Conservation (phyloP, 208 protist species). For the Leishmania lainsoni region DNA sequence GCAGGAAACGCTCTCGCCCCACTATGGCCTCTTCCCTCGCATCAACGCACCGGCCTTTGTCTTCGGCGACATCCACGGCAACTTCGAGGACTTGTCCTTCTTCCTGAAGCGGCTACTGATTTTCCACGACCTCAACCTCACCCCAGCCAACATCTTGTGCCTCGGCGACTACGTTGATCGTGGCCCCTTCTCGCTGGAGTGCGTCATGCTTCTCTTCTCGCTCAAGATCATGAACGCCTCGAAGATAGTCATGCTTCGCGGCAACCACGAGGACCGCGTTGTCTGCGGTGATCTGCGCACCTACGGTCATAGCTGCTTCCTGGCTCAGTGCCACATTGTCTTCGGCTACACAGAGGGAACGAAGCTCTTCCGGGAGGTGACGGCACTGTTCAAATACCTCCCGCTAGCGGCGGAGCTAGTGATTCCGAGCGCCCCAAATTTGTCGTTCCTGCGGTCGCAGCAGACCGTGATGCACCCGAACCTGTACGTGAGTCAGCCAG, state of each 20-base stretch:
- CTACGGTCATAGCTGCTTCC: slow-evolving; percentile 71
- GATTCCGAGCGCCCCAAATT: slow-evolving; percentile 51
- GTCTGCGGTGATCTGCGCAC: slow-evolving; percentile 72
- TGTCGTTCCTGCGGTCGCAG: slow-evolving; percentile 33
- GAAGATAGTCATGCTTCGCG: slow-evolving; percentile 80
- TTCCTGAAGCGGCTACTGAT: slow-evolving; percentile 61
- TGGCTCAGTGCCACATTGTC: slow-evolving; percentile 61
- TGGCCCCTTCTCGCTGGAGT: slow-evolving; percentile 91
- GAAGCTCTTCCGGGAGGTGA: slow-evolving; percentile 62
- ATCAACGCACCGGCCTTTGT: slow-evolving; percentile 63
- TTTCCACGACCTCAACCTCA: slow-evolving; percentile 72
- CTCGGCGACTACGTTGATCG: slow-evolving; percentile 99
- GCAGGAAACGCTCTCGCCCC: slow-evolving; percentile 59
- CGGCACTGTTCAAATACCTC: slow-evolving; percentile 70
- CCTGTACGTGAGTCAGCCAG: slow-evolving; percentile 41
- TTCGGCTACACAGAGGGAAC: slow-evolving; percentile 63
- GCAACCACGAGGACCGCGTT: slow-evolving; percentile 87
- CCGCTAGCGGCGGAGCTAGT: slow-evolving; percentile 71
- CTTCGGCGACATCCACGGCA: slow-evolving; percentile 87
- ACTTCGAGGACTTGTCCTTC: slow-evolving; percentile 77
- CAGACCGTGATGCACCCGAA: slow-evolving; percentile 39
- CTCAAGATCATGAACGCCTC: slow-evolving; percentile 73
- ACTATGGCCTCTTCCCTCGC: slow-evolving; percentile 54
- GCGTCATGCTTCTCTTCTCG: slow-evolving; percentile 83
- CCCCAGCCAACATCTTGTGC: slow-evolving; percentile 90